Conservation (phyloP, 2,329 filamentous ascomycete genomes). For the Fusarium odoratissimum region DNA sequence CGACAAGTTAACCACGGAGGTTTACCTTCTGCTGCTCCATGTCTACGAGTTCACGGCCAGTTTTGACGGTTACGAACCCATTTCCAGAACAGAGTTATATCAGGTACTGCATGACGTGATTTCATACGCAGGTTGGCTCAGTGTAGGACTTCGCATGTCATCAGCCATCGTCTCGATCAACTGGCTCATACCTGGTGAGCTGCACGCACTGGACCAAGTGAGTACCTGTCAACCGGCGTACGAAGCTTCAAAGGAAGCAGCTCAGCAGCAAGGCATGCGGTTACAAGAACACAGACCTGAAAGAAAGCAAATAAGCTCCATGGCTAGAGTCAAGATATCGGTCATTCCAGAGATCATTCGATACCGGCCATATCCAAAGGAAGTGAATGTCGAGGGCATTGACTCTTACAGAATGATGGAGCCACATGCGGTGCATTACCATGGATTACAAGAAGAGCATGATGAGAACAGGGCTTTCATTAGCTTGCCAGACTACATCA, state of each 20-base stretch:
- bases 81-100: constrained; percentile 25
- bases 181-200: constrained; percentile 48
- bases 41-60: constrained; percentile 36
- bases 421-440: constrained; percentile 48
- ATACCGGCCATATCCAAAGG: constrained; percentile 24
- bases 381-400: constrained; percentile 17
- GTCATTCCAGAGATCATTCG: constrained; percentile 44
- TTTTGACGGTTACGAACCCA: constrained; percentile 4
- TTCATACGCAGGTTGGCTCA: constrained; percentile 48
- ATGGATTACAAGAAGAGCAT: constrained; percentile 36
- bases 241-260: constrained; percentile 22
- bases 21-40: constrained; percentile 42
- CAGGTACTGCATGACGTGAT: constrained; percentile 47
- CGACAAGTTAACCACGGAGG: constrained; percentile 42
- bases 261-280: constrained; percentile 10
- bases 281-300: not conserved
- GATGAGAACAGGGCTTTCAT: constrained; percentile 38
- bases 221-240: constrained; percentile 37
- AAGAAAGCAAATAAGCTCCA: not conserved
- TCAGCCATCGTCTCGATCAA: constrained; percentile 39
- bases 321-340: constrained; percentile 50
- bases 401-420: constrained; percentile 39
- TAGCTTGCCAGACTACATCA: constrained; percentile 39
- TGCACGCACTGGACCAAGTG: constrained; percentile 33
- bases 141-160: constrained; percentile 43